Evolutionary conservation across 108 stramenopile species (phyloP), one percentile per base, ranked within the genome.

Genomic region (Discostella stelligeroides): DNA sequence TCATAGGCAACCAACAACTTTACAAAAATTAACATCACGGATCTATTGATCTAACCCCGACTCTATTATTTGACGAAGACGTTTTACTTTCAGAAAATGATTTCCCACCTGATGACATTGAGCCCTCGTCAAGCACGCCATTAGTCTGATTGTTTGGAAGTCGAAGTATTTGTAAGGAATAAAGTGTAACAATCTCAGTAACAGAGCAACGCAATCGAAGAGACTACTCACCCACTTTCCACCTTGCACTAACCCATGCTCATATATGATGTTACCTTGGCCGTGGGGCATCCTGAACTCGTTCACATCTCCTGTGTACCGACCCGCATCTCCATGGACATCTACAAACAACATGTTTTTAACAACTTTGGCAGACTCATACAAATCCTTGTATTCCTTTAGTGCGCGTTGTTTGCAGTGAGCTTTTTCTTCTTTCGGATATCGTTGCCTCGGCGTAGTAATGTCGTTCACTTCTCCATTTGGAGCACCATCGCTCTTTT

Each of bases 261-360:
- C 64, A 54, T 79, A 79, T 0, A 57, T 61, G 18, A 79, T 53
- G 29, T 66, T 41, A 13, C 77, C 77, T 39, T 60, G 41, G 1
- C 77, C 77, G 50, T 79, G 77, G 42, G 77, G 77, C 60, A 79
- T 60, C 17, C 50, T 41, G 14, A 47, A 40, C 20, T 66, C 77
- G 34, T 79, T 79, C 18, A 79, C 77, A n/a, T 79, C 77, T 39
- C 77, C 77, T 7, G 77, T 61, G 46, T 71, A 79, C 34, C 70
- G 24, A 5, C 77, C 77, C 17, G 50, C 25, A 45, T 79, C 77
- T 12, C 77, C 77, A 27, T 46, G 60, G 51, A 65, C 59, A 67
- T 79, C 77, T 21, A 71, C 48, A 41, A 79, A 79, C 61, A 50
- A 41, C 77, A 79, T 71, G 47, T 53, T 64, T 28, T 79, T 79